Evolutionary conservation across 495 filamentous ascomycete genomes (phyloP), one percentile per base, ranked within the genome.

Genomic region (Podospora pseudoanserina): DNA sequence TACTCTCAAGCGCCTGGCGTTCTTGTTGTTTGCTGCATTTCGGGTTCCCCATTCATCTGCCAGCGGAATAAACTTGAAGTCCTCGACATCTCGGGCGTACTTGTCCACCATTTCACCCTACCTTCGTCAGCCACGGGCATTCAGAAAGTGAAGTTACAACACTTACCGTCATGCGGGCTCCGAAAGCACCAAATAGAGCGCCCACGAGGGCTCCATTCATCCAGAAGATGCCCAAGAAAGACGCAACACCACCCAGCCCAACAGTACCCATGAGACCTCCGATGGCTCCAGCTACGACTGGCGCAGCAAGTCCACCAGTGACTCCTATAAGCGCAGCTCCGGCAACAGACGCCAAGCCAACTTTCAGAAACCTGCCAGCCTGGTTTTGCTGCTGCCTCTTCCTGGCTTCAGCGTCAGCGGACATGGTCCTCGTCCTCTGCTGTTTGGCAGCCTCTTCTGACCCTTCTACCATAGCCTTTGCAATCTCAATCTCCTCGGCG

Each of bases 241-340:
- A 91, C 2, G 93, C 92, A 4, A 91, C 88, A 0, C 92, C 91
- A 16, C 93, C 93, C 0, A 97, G 81, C 2, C 93, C 93, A 0
- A 97, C 81, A 5, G 90, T 89, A 16, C 92, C 91, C 88, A 97
- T 91, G 2, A 97, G 80, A 0, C 89, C 88, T n/a, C 93, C 92
- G n/a, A 97, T 82, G 0, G 92, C 92, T 4, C 92, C 93, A 0
- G 93, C 93, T 15, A 97, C 90, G 0, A 96, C 79, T 0, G 93
- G 93, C 4, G 93, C 93, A 2, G 93, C 93, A 2, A 96, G 84
- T 1, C 93, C 93, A 2, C 93, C 93, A 1, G 93, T 96, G 2
- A 97, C 84, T 2, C 93, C 93, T 19, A 97, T 93, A 7, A 96
- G 75, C 0, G 90, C 92, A 6, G 93, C 93, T 5, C 93, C 93